Percentiles rank a stretch among this genome's conserved stretches.
Conservation (phyloP, 176 grass and related monocot species). For the Cymbopogon citratus region DNA sequence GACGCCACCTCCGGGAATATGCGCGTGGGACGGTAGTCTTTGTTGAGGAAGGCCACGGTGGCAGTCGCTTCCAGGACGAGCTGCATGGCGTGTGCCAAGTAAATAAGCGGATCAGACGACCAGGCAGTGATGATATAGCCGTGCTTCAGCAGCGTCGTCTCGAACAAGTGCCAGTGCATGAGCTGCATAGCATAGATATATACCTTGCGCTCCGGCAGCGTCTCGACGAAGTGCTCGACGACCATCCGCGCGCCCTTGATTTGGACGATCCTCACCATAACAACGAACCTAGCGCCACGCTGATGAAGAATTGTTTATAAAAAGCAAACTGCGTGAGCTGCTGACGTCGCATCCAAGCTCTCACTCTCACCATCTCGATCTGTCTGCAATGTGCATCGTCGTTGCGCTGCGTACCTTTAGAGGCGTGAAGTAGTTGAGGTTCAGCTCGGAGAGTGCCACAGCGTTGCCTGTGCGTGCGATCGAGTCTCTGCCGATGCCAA, state of each 20-base stretch:
- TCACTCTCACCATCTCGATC: no score
- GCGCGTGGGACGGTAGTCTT: constrained; percentile 44
- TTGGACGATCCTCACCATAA: constrained; percentile 38
- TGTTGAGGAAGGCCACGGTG: constrained; percentile 44
- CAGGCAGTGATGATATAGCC: no score
- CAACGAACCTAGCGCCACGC: constrained; percentile 39
- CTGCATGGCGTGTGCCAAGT: constrained; percentile 13
- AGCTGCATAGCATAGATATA: no score
- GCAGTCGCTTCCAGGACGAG: constrained; percentile 55
- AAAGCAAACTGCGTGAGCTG: background rate
- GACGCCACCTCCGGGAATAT: constrained; percentile 39
- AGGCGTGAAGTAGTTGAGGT: constrained; percentile 54
- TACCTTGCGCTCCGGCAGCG: constrained; percentile 45
- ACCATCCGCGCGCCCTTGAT: constrained; percentile 42
- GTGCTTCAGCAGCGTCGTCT: no score
- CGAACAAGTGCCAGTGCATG: no score
- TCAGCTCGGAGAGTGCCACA: constrained; percentile 42
- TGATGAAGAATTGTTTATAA: background rate
- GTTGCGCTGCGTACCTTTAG: background rate
- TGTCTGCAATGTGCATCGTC: background rate
- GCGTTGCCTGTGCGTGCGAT: constrained; percentile 48
- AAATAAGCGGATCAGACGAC: no score
- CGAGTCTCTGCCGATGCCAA: constrained; percentile 35
- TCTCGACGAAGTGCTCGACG: constrained; percentile 50
- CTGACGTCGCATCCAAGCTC: background rate